Base-by-base conservation (phyloP, 2,329 filamentous ascomycete genomes). In the Trichoderma breve region DNA sequence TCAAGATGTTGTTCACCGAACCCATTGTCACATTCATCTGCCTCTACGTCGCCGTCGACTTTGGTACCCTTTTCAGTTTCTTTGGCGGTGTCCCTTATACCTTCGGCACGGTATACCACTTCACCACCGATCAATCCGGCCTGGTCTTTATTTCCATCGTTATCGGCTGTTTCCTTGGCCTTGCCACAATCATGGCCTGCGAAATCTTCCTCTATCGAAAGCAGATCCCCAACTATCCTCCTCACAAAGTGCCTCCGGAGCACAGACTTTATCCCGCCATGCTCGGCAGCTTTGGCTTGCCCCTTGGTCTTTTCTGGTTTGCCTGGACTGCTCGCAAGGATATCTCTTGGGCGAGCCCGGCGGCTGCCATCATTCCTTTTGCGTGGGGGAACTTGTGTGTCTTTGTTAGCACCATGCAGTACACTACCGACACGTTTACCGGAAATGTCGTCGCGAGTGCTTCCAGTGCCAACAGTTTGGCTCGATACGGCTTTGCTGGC, bases 1-100 rank as follows among this genome's bases (percentile, higher is more conserved):
- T 90, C 0, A 83, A 85, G 58, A 89, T 92, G 83, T 82, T 92
- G 8, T 76, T 89, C 53, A 85, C 86, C 1, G 90, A 92, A 75
- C 89, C 90, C 3, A 90, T 92, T 47, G 86, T 91, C 2, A 85
- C 86, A 12, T 88, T 90, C 70, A 78, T 84, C 47, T 84, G 83
- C 55, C 75, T 88, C 0, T 88, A 88, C 74, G 82, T 85, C 0
- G 80, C 86, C 0, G 85, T 83, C 75, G 83, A 84, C 67, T 88
- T 88, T 70, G 86, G 84, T 5, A 85, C 86, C 0, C 79, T 88
- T 1, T 88, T 86, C 73, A 83, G 80, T 58, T 87, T 88, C 80
- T 88, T 88, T 74, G 84, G 84, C 1, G 83, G 82, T 0, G 83
- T 87, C 0, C 85, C 86, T 0, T 86, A 83, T 74, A 83, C 85